phyloP scores from a whole-genome alignment of 139 green algal genomes.

The Asterochloris sp. region DNA sequence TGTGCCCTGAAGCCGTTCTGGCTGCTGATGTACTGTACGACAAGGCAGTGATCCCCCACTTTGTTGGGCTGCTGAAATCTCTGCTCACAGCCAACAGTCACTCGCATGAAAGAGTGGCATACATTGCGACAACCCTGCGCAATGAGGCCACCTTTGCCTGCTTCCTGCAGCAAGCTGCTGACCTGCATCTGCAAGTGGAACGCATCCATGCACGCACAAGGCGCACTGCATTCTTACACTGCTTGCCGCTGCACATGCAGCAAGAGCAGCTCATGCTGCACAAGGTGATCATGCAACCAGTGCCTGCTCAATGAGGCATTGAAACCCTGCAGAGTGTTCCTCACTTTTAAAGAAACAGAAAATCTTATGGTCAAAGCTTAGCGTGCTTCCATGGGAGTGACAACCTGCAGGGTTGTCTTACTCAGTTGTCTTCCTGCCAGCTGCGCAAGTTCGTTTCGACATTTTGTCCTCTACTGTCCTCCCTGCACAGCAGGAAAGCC shows the following conservation, averaged over 20 bases:
- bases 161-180: not conserved
- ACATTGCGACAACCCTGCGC: conserved; percentile 11
- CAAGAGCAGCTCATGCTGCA: not conserved
- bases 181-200: not conserved
- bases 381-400: no score
- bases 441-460: no score
- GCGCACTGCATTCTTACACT: not conserved
- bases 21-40: conserved; percentile 72
- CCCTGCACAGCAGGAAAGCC: no score
- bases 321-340: no score
- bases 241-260: not conserved
- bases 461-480: no score
- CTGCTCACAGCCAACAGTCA: not conserved
- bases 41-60: conserved; percentile 3
- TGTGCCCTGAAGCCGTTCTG: conserved; percentile 39
- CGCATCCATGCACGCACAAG: not conserved
- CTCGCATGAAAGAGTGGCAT: not conserved
- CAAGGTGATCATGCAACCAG: not conserved
- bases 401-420: no score
- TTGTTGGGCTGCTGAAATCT: not conserved
- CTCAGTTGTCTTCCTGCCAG: no score
- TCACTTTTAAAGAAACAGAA: no score
- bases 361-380: no score
- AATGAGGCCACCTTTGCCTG: not conserved
- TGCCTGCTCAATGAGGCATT: no score